phyloP scores from a whole-genome alignment of 345 rosid species.

The Psidium friedrichsthalianum region DNA sequence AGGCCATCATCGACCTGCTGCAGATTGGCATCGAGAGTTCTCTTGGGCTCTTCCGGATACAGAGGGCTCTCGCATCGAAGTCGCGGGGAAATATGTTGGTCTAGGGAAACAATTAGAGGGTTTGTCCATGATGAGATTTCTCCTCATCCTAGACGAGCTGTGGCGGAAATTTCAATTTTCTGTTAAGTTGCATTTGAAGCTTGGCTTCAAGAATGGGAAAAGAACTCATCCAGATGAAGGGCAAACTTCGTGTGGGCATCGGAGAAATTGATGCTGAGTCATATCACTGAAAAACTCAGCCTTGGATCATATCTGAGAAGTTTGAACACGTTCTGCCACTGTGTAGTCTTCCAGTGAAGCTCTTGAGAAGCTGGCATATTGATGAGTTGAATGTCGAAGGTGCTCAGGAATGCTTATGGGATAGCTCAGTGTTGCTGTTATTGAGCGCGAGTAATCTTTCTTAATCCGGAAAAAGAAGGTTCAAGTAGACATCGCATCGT shows the following conservation, averaged over 20 bases:
- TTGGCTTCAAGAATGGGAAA: background rate
- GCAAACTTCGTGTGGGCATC: background rate
- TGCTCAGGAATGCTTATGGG: background rate
- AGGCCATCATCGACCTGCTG: background rate
- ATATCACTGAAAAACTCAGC: background rate
- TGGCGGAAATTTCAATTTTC: background rate
- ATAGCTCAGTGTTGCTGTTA: background rate
- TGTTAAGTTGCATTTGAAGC: background rate
- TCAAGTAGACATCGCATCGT: background rate
- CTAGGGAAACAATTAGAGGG: too few species aligned
- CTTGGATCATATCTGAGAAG: background rate
- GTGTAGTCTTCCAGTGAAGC: background rate
- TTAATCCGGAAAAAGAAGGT: background rate
- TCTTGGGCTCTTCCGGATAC: background rate
- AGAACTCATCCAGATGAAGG: background rate
- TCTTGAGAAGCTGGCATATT: background rate
- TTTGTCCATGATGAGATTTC: background rate
- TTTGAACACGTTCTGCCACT: background rate
- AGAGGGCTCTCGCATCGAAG: background rate
- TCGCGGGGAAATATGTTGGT: too few species aligned
- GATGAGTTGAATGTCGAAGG: background rate
- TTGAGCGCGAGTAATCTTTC: background rate
- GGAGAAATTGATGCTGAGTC: background rate
- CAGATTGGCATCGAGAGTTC: background rate
- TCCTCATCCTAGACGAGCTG: background rate